Evolutionary conservation across 352 stramenopile genomes (phyloP).

Genomic region (Thalassiosira mediterranea): DNA sequence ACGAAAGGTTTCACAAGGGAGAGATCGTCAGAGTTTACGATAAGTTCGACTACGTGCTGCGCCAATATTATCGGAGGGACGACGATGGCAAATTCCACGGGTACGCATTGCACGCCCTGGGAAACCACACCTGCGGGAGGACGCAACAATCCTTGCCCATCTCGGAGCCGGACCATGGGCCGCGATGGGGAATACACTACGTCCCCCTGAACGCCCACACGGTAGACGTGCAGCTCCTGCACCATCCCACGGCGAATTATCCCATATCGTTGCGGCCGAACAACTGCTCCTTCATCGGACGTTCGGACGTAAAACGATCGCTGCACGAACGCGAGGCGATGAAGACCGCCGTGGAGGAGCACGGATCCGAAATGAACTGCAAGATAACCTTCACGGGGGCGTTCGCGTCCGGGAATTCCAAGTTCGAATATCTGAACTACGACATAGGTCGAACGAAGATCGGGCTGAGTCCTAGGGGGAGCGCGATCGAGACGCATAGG

Average conservation of each 20-base stretch:
- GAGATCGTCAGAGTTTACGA: slow-evolving; percentile 13
- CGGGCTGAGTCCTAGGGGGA: slow-evolving; percentile 1
- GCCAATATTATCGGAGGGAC: slow-evolving; percentile 16
- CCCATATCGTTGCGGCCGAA: background rate
- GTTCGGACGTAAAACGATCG: slow-evolving; percentile 4
- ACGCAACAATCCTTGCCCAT: slow-evolving; percentile 2
- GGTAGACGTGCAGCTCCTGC: background rate
- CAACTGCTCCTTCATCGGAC: slow-evolving; percentile 17
- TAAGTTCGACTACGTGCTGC: slow-evolving; percentile 25
- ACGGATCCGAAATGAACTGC: slow-evolving; percentile 10
- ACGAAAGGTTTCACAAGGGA: slow-evolving; percentile 19
- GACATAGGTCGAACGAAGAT: slow-evolving; percentile 13
- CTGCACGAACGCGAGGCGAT: slow-evolving; percentile 15
- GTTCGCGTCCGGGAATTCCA: background rate
- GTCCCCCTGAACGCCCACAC: slow-evolving; percentile 12
- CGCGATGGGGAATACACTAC: slow-evolving; percentile 23
- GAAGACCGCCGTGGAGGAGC: background rate
- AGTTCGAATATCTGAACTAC: slow-evolving; percentile 7
- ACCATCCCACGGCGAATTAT: slow-evolving; percentile 1
- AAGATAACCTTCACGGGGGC: slow-evolving; percentile 1
- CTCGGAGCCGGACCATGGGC: background rate
- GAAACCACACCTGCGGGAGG: slow-evolving; percentile 21
- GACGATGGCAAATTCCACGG: slow-evolving; percentile 18
- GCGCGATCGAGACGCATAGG: background rate
- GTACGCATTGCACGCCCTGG: slow-evolving; percentile 16